Conservation (phyloP, 2,329 filamentous ascomycete species). For the Drechmeria coniospora region DNA sequence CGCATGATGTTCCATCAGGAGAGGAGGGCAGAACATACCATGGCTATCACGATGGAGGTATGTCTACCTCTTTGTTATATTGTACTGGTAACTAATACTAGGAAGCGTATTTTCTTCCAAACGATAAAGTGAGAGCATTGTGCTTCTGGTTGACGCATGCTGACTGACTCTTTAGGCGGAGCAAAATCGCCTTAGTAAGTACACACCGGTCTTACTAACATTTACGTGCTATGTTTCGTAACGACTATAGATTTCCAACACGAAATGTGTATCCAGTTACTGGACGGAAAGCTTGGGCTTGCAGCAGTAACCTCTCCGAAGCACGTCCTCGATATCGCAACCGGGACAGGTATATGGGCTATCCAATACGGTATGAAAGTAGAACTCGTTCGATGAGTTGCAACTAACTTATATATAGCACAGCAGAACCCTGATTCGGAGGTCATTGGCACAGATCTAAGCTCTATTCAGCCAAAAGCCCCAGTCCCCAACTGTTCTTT, state of each 20-base stretch:
- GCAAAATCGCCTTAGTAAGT: constrained; percentile 8
- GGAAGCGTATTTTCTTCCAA: constrained; percentile 5
- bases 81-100: background rate
- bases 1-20: no score
- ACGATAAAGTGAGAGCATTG: constrained; percentile 2
- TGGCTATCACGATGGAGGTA: background rate
- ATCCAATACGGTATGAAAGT: constrained; percentile 25
- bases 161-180: constrained; percentile 6
- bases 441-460: constrained; percentile 32
- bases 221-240: background rate
- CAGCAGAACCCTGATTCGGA: constrained; percentile 22
- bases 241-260: constrained; percentile 18
- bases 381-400: background rate
- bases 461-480: constrained; percentile 25
- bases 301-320: constrained; percentile 25
- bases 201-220: background rate
- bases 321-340: constrained; percentile 33
- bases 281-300: constrained; percentile 25
- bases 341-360: constrained; percentile 36
- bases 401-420: constrained; percentile 10
- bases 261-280: constrained; percentile 17
- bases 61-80: background rate
- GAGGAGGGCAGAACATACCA: background rate
- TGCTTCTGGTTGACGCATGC: background rate
- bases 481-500: constrained; percentile 32